phyloP scores from a whole-genome alignment of 202 grass and related monocot genomes.

The Carex sylvatica region DNA sequence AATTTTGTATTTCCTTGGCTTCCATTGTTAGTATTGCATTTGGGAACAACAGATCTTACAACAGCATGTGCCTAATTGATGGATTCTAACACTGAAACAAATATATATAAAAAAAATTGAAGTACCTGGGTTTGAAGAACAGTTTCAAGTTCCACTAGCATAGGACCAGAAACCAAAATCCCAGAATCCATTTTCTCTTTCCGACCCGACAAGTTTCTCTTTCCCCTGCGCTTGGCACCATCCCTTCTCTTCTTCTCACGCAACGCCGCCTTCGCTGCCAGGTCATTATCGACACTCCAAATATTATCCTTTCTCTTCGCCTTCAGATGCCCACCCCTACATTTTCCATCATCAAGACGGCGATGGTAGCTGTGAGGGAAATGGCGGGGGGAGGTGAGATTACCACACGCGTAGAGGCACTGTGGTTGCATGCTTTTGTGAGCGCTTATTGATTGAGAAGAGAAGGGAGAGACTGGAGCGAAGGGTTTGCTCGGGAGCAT shows the following conservation, averaged over 20 bases:
- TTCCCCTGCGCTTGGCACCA: slow-evolving; percentile 28
- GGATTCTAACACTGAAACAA: background rate
- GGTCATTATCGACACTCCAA: slow-evolving; percentile 86
- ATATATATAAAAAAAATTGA: background rate
- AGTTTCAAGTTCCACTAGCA: slow-evolving; percentile 88
- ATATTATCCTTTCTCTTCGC: slow-evolving; percentile 78
- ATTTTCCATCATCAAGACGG: background rate
- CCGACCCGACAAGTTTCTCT: slow-evolving; percentile 24
- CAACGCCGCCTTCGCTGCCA: slow-evolving; percentile 22
- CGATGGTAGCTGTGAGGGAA: slow-evolving; percentile 12
- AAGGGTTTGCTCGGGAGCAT: slow-evolving; percentile 33
- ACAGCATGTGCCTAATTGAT: background rate
- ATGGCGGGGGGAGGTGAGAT: slow-evolving; percentile 14
- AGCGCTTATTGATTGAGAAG: slow-evolving; percentile 30
- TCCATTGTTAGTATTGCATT: background rate
- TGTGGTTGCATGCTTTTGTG: slow-evolving; percentile 55
- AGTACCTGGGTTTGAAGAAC: slow-evolving; percentile 87
- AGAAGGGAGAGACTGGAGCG: too few species aligned
- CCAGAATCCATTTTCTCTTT: slow-evolving; percentile 41
- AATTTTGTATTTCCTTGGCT: background rate
- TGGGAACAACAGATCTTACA: background rate
- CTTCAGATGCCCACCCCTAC: slow-evolving; percentile 24
- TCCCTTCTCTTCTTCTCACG: slow-evolving; percentile 27
- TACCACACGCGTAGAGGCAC: slow-evolving; percentile 48
- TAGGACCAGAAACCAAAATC: slow-evolving; percentile 73